phyloP scores from a whole-genome alignment of 192 early-diverging fungal species.

The Coemansia sp. region DNA sequence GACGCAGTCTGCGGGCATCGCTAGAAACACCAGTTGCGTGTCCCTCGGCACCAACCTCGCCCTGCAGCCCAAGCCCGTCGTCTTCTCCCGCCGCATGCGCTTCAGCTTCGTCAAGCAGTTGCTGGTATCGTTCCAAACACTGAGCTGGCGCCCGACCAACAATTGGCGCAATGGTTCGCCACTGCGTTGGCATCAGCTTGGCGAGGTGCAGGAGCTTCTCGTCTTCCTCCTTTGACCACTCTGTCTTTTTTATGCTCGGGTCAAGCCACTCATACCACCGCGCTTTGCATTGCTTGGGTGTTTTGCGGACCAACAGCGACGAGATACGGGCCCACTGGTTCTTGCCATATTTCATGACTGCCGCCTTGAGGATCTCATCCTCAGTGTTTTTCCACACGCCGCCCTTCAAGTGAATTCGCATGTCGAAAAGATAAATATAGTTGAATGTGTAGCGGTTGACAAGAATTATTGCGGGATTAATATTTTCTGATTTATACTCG shows the following conservation, averaged over 20 bases:
- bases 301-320: conserved; percentile 90
- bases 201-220: conserved; percentile 96
- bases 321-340: conserved; percentile 99
- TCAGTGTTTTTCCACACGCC: conserved; percentile 99
- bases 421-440: conserved; percentile 2
- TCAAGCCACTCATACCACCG: conserved; percentile 99
- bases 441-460: neutral
- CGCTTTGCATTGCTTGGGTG: conserved; percentile 98
- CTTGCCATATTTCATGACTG: conserved; percentile 98
- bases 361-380: conserved; percentile 96
- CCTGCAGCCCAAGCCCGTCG: conserved; percentile 59
- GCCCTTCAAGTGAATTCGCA: conserved; percentile 59
- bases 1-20: conserved; percentile 79
- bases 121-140: conserved; percentile 95
- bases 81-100: conserved; percentile 66
- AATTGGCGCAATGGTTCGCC: conserved; percentile 98
- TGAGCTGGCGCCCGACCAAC: conserved; percentile 95
- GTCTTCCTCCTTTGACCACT: conserved; percentile 98
- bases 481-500: neutral
- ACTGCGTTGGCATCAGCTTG: conserved; percentile 99
- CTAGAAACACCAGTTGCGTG: conserved; percentile 16
- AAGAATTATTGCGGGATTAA: too few species aligned
- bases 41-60: conserved; percentile 55
- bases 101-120: conserved; percentile 95
- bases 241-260: conserved; percentile 98